Evolutionary conservation across 495 filamentous ascomycete genomes (phyloP).

Genomic region (Lepraria neglecta): DNA sequence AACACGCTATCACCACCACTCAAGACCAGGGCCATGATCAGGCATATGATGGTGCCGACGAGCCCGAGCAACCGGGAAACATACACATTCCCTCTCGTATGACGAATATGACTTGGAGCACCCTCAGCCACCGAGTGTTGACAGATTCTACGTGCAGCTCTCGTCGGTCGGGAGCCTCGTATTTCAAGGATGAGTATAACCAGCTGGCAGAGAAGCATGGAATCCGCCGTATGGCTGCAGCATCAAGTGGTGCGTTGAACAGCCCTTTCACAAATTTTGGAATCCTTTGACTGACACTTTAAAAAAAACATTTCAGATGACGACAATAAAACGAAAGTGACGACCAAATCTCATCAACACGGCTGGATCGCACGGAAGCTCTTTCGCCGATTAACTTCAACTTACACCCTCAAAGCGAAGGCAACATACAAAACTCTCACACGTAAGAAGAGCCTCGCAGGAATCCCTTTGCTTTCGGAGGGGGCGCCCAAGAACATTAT

Average conservation of each 20-base stretch:
- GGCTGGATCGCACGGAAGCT: constrained; percentile 35
- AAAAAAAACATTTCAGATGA: background rate
- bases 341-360: constrained; percentile 15
- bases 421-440: constrained; percentile 23
- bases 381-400: constrained; percentile 30
- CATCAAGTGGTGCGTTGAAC: constrained; percentile 9
- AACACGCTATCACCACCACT: background rate
- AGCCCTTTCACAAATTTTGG: background rate
- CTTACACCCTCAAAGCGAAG: constrained; percentile 28
- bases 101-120: constrained; percentile 30
- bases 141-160: constrained; percentile 24
- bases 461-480: constrained; percentile 37
- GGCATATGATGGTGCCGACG: too few relatives aligned
- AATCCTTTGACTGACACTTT: background rate
- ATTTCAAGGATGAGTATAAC: constrained; percentile 49
- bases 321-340: constrained; percentile 9
- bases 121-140: constrained; percentile 23
- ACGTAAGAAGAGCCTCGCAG: constrained; percentile 24
- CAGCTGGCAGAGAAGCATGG: constrained; percentile 42
- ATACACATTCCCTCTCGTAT: constrained; percentile 21
- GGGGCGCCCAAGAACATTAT: constrained; percentile 41
- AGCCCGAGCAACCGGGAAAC: background rate
- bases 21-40: background rate
- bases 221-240: constrained; percentile 15
- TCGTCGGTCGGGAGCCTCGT: constrained; percentile 32